phyloP scores from a whole-genome alignment of 2,329 filamentous ascomycete species.

The Botryotinia narcissicola region DNA sequence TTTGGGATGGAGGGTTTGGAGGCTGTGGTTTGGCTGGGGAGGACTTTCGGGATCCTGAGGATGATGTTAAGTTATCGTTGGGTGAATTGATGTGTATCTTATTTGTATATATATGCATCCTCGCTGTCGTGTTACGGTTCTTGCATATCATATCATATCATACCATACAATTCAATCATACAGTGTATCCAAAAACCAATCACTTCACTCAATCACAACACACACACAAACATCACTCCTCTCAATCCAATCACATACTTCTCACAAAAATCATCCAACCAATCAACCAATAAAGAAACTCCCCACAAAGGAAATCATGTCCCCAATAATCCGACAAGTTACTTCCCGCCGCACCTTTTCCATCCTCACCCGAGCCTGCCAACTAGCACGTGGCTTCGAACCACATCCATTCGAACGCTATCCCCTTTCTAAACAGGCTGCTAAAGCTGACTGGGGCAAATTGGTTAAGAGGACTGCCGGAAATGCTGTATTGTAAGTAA shows the following conservation, averaged over 20 bases:
- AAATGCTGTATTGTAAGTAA: constrained; percentile 13
- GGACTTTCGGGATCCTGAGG: neutral
- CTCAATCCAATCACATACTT: neutral
- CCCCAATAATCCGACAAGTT: constrained; percentile 14
- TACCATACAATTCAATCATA: neutral
- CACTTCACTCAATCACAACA: constrained; percentile 5
- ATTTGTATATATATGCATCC: neutral
- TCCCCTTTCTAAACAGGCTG: constrained; percentile 9
- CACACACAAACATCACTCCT: neutral
- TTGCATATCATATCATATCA: neutral
- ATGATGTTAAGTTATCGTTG: neutral
- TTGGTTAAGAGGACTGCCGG: neutral
- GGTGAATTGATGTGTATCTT: neutral
- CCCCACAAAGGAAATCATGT: constrained; percentile 2
- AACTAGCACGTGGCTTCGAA: constrained; percentile 14
- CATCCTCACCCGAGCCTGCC: constrained; percentile 6
- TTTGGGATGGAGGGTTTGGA: neutral
- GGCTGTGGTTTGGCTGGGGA: neutral
- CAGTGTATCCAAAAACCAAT: neutral
- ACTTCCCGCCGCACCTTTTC: constrained; percentile 17
- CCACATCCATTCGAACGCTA: constrained; percentile 19
- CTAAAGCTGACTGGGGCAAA: constrained; percentile 7
- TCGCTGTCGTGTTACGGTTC: neutral
- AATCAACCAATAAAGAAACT: neutral
- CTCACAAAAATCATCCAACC: neutral